phyloP scores from a whole-genome alignment of 78 protist species.

The Polysphondylium violaceum region DNA sequence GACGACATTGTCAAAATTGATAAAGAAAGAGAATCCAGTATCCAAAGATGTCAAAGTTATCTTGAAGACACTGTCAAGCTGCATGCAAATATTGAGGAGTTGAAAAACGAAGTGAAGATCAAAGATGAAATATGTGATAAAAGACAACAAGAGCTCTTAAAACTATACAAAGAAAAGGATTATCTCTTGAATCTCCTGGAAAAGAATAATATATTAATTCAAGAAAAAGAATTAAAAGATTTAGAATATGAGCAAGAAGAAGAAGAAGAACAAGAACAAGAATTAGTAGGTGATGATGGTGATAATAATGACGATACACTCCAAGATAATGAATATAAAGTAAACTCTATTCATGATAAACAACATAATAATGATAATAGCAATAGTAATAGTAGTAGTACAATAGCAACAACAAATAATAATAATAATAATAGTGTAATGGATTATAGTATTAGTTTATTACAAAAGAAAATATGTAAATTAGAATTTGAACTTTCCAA shows the following conservation, averaged over 20 bases:
- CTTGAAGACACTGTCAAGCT: conserved; percentile 22
- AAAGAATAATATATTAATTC: conserved; percentile 17
- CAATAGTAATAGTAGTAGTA: background rate
- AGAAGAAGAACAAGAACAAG: background rate
- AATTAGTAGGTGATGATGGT: background rate
- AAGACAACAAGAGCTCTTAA: conserved; percentile 37
- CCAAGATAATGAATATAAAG: background rate
- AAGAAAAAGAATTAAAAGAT: background rate
- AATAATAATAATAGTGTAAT: background rate
- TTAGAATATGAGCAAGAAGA: background rate
- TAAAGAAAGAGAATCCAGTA: conserved; percentile 19
- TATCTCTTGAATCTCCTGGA: conserved; percentile 19
- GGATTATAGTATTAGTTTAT: conserved; percentile 47
- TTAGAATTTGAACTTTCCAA: conserved; percentile 49
- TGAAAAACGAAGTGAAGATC: conserved; percentile 13
- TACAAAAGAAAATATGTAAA: conserved; percentile 36
- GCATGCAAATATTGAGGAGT: conserved; percentile 34
- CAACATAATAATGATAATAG: background rate
- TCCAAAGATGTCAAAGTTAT: conserved; percentile 26
- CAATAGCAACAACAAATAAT: background rate
- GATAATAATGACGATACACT: background rate
- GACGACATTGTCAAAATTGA: conserved; percentile 7
- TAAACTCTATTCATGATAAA: background rate
- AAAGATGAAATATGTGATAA: conserved; percentile 66
- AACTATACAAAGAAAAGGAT: conserved; percentile 56